Percentiles rank a stretch among this genome's conserved stretches.
phyloP scores from a whole-genome alignment of 345 rosid genomes.

The Aegle marmelos region DNA sequence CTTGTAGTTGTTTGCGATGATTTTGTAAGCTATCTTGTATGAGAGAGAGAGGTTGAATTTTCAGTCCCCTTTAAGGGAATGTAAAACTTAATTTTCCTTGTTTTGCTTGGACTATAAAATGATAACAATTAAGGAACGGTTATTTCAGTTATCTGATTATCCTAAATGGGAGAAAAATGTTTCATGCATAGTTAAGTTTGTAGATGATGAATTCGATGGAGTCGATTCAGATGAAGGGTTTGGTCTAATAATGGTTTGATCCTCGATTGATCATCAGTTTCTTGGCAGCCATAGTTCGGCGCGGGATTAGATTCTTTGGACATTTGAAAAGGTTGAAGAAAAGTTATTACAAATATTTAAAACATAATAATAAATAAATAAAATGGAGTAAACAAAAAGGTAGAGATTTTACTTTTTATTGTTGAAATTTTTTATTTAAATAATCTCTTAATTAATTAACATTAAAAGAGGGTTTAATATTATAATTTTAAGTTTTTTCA shows the following conservation, averaged over 20 bases:
- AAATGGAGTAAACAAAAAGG: no score
- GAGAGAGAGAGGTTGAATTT: not conserved
- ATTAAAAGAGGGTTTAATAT: no score
- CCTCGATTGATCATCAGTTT: conserved; percentile 3
- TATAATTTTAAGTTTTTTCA: no score
- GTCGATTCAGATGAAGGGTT: conserved; percentile 42
- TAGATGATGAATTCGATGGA: conserved; percentile 52
- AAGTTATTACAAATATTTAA: no score
- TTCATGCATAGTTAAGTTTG: conserved; percentile 6
- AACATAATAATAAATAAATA: no score
- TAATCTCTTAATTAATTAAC: no score
- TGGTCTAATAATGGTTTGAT: not conserved
- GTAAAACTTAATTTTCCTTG: not conserved
- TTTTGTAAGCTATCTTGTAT: not conserved
- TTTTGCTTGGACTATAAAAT: not conserved
- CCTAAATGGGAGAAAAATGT: no score
- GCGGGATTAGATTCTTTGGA: not conserved
- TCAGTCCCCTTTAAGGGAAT: not conserved
- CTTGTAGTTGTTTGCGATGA: not conserved
- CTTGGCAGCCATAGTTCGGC: conserved; percentile 5
- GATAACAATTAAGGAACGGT: not conserved
- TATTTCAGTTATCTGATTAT: not conserved
- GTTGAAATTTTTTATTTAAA: no score
- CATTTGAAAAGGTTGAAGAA: not conserved
- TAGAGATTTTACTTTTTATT: no score